A percentile compares a stretch with the other conserved stretches of the same genome.
These are phyloP conservation scores for Ambrosiella xylebori DNA, from an alignment of 2,329 filamentous ascomycete genomes.

Conservation along the genomic window DNA sequence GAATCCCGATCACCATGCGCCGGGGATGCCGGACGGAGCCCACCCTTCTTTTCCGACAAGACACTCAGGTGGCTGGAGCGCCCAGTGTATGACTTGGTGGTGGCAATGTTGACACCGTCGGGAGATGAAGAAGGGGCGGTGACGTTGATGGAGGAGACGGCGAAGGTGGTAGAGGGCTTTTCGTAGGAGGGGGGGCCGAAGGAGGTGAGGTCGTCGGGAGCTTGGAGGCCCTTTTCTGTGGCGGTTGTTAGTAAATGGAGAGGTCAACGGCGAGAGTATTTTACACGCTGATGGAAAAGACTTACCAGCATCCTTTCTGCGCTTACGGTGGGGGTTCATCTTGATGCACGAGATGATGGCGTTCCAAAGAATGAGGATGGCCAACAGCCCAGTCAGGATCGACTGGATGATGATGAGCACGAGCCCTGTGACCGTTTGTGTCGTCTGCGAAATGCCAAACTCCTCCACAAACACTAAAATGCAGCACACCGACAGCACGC, in stretches of 20 bases:
- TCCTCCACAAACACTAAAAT: slow-evolving; percentile 90
- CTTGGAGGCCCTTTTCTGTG: slow-evolving; percentile 46
- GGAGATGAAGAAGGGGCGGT: slow-evolving; percentile 14
- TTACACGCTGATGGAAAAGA: neutral
- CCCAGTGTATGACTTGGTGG: slow-evolving; percentile 1
- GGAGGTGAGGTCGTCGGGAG: slow-evolving; percentile 64
- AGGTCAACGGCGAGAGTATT: slow-evolving; percentile 4
- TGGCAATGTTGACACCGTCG: neutral
- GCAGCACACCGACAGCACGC: slow-evolving; percentile 73
- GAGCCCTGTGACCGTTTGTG: slow-evolving; percentile 86
- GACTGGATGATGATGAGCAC: slow-evolving; percentile 86
- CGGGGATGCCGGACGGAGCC: slow-evolving; percentile 16
- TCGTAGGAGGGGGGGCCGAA: slow-evolving; percentile 64
- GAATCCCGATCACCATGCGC: slow-evolving; percentile 17
- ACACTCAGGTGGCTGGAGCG: slow-evolving; percentile 1
- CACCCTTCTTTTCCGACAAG: slow-evolving; percentile 8
- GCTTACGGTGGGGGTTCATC: slow-evolving; percentile 78
- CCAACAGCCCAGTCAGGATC: slow-evolving; percentile 62
- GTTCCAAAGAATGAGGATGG: slow-evolving; percentile 78
- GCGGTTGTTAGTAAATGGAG: slow-evolving; percentile 16
- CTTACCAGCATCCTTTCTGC: slow-evolving; percentile 76
- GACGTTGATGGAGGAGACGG: slow-evolving; percentile 24
- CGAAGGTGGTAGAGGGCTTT: slow-evolving; percentile 24
- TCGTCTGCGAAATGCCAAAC: slow-evolving; percentile 75
- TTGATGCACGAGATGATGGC: slow-evolving; percentile 67